Percentiles rank a stretch among this genome's conserved stretches.
Evolutionary conservation across 179 eudicot species (phyloP).

Genomic region (Silene coronaria): DNA sequence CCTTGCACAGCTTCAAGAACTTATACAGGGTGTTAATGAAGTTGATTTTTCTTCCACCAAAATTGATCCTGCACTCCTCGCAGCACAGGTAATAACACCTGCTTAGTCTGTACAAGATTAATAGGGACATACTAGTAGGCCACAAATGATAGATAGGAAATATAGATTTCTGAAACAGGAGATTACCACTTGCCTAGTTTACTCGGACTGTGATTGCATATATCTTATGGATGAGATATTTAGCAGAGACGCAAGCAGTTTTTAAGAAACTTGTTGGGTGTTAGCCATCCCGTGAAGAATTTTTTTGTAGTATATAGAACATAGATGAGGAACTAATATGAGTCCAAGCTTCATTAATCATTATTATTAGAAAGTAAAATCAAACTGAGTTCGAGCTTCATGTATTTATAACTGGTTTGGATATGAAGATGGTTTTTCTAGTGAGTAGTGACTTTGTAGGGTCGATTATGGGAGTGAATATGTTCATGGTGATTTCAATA

Average conservation of each 20-base stretch:
- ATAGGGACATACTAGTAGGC: not conserved
- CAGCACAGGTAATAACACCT: constrained; percentile 61
- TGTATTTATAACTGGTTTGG: not conserved
- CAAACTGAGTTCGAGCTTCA: not conserved
- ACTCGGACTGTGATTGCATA: not conserved
- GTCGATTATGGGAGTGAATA: not conserved
- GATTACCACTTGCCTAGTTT: not conserved
- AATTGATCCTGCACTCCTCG: constrained; percentile 60
- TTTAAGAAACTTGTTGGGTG: not conserved
- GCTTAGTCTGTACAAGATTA: not conserved
- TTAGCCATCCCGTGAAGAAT: not conserved
- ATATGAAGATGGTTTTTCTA: not conserved
- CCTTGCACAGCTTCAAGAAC: constrained; percentile 67
- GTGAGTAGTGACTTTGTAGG: not conserved
- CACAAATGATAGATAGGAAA: not conserved
- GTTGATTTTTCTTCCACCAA: constrained; percentile 56
- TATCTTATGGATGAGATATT: not conserved
- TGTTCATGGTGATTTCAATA: not conserved
- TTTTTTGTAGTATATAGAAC: not conserved
- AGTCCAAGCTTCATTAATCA: not conserved
- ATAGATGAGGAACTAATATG: not conserved
- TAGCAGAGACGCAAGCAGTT: not conserved
- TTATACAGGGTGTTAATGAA: constrained; percentile 59
- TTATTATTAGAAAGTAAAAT: not conserved
- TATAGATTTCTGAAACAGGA: not conserved